Conservation (phyloP, 2,329 filamentous ascomycete genomes). For the Sordariomycetes sp. region DNA sequence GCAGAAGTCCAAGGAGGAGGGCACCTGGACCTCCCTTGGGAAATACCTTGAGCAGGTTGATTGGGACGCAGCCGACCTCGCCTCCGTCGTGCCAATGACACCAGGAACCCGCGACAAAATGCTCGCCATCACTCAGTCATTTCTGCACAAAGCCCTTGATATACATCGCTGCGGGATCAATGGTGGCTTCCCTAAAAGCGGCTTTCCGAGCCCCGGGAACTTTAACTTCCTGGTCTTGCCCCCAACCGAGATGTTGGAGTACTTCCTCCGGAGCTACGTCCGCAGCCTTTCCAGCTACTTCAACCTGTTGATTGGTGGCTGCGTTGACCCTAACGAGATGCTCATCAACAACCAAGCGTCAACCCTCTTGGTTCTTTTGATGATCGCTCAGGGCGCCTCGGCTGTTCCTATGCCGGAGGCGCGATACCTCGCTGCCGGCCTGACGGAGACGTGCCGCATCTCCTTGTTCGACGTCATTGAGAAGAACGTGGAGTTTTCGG, state of each 20-base stretch:
- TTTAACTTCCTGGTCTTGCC: conserved; percentile 57
- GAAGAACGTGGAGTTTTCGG: conserved; percentile 58
- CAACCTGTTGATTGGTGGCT: conserved; percentile 47
- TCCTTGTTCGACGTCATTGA: conserved; percentile 63
- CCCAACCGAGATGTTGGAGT: conserved; percentile 54
- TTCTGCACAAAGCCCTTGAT: conserved; percentile 59
- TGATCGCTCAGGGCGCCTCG: conserved; percentile 62
- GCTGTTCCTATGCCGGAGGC: conserved; percentile 56
- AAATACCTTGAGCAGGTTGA: conserved; percentile 25
- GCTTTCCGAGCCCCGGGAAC: conserved; percentile 33
- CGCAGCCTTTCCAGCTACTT: conserved; percentile 58
- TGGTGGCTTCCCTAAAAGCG: conserved; percentile 20
- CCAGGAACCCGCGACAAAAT: conserved; percentile 53
- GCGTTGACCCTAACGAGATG: conserved; percentile 56
- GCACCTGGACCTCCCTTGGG: conserved; percentile 33
- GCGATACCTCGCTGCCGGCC: conserved; percentile 51
- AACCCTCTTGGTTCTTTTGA: conserved; percentile 55
- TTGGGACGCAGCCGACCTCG: conserved; percentile 22
- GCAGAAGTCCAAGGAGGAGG: conserved; percentile 34
- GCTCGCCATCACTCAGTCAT: conserved; percentile 60
- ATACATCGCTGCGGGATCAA: conserved; percentile 47
- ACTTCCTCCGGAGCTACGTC: conserved; percentile 56
- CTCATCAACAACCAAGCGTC: conserved; percentile 56
- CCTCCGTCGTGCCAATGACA: conserved; percentile 32
- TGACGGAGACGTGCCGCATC: conserved; percentile 62